These are phyloP conservation scores for Penicillium pancosmium DNA, from an alignment of 495 filamentous ascomycete species.

Conservation along the genomic window DNA sequence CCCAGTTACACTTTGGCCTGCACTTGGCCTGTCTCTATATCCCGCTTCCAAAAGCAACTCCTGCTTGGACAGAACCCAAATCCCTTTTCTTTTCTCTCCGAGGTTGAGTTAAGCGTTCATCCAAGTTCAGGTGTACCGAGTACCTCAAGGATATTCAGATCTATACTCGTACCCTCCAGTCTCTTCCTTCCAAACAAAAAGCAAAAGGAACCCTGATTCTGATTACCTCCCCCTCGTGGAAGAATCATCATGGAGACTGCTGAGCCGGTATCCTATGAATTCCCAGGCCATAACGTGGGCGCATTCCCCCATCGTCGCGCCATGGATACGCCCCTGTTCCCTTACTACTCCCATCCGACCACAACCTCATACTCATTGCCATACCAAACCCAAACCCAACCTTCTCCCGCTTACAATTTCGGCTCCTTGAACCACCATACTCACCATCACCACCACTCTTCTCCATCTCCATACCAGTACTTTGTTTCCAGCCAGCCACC, in stretches of 20 bases:
- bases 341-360: conserved; percentile 43
- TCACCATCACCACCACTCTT: conserved; percentile 27
- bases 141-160: not conserved
- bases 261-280: conserved; percentile 48
- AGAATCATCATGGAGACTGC: conserved; percentile 41
- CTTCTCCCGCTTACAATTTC: conserved; percentile 34
- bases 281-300: conserved; percentile 42
- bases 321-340: conserved; percentile 39
- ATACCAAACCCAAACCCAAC: conserved; percentile 40
- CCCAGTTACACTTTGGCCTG: conserved; percentile 13
- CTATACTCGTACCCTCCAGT: not conserved
- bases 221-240: not conserved
- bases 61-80: conserved; percentile 23
- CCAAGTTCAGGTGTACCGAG: not conserved
- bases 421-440: conserved; percentile 26
- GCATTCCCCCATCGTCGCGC: conserved; percentile 42
- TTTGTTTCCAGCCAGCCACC: conserved; percentile 35
- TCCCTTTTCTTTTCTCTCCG: conserved; percentile 3
- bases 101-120: not conserved
- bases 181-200: not conserved
- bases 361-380: conserved; percentile 12
- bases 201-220: not conserved
- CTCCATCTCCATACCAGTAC: conserved; percentile 41
- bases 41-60: conserved; percentile 17
- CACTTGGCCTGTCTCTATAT: conserved; percentile 18